These are phyloP conservation scores for Leptosphaerulina australis DNA, from an alignment of 2,329 filamentous ascomycete genomes.

Conservation along the genomic window DNA sequence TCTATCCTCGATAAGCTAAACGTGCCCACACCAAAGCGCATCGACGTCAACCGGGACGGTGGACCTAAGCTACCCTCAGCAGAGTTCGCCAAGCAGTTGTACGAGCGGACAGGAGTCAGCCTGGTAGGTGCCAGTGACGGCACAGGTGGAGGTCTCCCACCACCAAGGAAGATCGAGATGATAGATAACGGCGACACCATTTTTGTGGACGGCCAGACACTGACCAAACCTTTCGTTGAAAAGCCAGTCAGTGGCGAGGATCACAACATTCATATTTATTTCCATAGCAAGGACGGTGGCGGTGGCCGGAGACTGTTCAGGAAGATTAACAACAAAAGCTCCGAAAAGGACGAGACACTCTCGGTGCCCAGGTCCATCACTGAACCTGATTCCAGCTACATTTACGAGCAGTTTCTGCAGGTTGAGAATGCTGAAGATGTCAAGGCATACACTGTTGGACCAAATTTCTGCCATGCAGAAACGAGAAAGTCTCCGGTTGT, in stretches of 20 bases:
- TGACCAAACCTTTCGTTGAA: slow-evolving; percentile 95
- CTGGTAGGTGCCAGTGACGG: slow-evolving; percentile 74
- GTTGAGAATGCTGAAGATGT: slow-evolving; percentile 98
- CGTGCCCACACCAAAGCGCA: slow-evolving; percentile 83
- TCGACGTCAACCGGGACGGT: slow-evolving; percentile 93
- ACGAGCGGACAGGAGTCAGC: slow-evolving; percentile 77
- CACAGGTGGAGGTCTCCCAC: slow-evolving; percentile 62
- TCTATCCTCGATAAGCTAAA: slow-evolving; percentile 85
- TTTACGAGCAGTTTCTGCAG: slow-evolving; percentile 96
- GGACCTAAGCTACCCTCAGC: slow-evolving; percentile 79
- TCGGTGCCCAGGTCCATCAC: slow-evolving; percentile 78
- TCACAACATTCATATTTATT: slow-evolving; percentile 99
- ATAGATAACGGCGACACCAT: slow-evolving; percentile 90
- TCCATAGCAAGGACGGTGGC: slow-evolving; percentile 82
- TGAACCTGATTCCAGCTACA: slow-evolving; percentile 81
- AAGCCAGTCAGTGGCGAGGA: slow-evolving; percentile 98
- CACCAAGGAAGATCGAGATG: slow-evolving; percentile 75
- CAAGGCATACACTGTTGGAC: slow-evolving; percentile 96
- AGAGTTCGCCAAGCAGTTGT: slow-evolving; percentile 80
- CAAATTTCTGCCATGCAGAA: slow-evolving; percentile 92
- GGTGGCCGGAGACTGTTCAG: slow-evolving; percentile 91
- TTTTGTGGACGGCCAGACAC: slow-evolving; percentile 78
- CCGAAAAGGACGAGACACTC: slow-evolving; percentile 83
- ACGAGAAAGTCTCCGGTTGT: slow-evolving; percentile 97
- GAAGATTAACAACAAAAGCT: slow-evolving; percentile 99